Evolutionary conservation across 2,329 filamentous ascomycete species (phyloP).

Genomic region (Dactylellina leptospora): DNA sequence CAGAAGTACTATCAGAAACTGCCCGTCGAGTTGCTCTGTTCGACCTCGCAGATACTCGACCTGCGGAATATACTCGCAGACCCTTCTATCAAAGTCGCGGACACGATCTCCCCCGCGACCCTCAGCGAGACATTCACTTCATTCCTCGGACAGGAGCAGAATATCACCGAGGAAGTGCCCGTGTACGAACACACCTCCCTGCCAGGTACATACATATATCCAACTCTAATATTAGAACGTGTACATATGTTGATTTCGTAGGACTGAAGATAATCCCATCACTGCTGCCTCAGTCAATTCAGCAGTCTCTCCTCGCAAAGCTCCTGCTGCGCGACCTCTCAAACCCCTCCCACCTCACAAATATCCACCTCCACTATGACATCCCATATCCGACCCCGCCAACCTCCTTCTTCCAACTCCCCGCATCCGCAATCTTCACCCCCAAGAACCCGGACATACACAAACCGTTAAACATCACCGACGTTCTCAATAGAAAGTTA

Average conservation of each 20-base stretch:
- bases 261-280: conserved; percentile 81
- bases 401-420: conserved; percentile 68
- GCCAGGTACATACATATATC: conserved; percentile 45
- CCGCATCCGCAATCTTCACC: conserved; percentile 57
- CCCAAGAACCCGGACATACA: conserved; percentile 80
- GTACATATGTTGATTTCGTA: conserved; percentile 59
- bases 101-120: conserved; percentile 20
- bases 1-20: conserved; percentile 56
- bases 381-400: conserved; percentile 70
- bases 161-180: neutral
- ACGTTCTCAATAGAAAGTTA: conserved; percentile 79
- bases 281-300: conserved; percentile 74
- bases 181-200: conserved; percentile 54
- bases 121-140: conserved; percentile 17
- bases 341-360: conserved; percentile 79
- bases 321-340: conserved; percentile 81
- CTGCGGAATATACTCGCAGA: conserved; percentile 12
- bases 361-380: conserved; percentile 84
- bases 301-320: conserved; percentile 74
- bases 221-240: neutral
- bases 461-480: conserved; percentile 73
- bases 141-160: conserved; percentile 33
- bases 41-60: conserved; percentile 52
- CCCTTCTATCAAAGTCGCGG: conserved; percentile 11
- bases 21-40: conserved; percentile 16